Conservation (phyloP, 345 rosid genomes). For the Hirschfeldia incana region DNA sequence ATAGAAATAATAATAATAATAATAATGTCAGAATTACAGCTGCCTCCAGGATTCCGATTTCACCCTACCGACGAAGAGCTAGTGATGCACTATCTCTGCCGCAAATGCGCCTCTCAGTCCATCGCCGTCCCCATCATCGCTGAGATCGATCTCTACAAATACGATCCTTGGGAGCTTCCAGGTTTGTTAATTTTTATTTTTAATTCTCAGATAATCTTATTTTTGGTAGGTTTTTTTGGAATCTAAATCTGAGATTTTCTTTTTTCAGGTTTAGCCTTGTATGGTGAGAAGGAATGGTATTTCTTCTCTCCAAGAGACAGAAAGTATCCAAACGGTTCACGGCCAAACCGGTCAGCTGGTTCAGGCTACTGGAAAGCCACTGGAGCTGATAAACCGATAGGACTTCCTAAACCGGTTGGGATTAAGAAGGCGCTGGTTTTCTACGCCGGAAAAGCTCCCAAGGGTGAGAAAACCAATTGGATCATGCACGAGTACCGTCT, state of each 20-base stretch:
- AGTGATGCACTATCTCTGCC: slow-evolving; percentile 86
- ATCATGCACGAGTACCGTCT: slow-evolving; percentile 98
- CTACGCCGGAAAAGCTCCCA: slow-evolving; percentile 90
- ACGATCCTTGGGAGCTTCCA: slow-evolving; percentile 90
- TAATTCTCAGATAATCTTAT: background rate
- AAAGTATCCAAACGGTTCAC: slow-evolving; percentile 93
- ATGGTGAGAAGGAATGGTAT: slow-evolving; percentile 97
- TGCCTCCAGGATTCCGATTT: slow-evolving; percentile 93
- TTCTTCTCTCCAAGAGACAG: slow-evolving; percentile 86
- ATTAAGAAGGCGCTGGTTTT: slow-evolving; percentile 93
- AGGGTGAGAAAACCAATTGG: slow-evolving; percentile 95
- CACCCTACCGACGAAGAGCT: slow-evolving; percentile 98
- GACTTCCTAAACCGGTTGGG: slow-evolving; percentile 75
- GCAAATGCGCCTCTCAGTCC: slow-evolving; percentile 68
- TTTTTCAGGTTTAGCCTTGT: slow-evolving; percentile 61
- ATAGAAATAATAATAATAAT: background rate
- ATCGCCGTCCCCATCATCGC: slow-evolving; percentile 79
- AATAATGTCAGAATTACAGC: slow-evolving; percentile 46
- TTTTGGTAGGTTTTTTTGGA: too few species aligned
- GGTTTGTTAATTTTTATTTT: slow-evolving; percentile 45
- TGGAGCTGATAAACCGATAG: slow-evolving; percentile 97
- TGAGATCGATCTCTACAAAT: slow-evolving; percentile 87
- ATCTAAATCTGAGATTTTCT: slow-evolving; percentile 6
- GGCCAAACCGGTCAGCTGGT: slow-evolving; percentile 94
- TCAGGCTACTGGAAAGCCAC: slow-evolving; percentile 97